Percentiles rank a stretch among this genome's conserved stretches.
These are phyloP conservation scores for Chaetoscypha palmicola DNA, from an alignment of 2,329 filamentous ascomycete species.

Conservation along the genomic window DNA sequence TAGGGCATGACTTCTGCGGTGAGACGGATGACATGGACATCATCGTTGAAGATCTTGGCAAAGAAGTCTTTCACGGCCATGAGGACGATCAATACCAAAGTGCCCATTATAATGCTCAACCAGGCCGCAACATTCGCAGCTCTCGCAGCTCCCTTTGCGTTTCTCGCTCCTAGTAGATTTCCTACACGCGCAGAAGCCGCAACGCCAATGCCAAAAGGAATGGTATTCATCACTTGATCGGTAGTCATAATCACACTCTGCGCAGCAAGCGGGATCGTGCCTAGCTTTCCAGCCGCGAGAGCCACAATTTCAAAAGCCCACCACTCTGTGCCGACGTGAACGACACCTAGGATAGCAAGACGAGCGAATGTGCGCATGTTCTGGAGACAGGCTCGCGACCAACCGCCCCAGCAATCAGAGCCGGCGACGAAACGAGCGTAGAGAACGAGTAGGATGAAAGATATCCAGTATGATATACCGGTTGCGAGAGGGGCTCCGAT, in stretches of 20 bases:
- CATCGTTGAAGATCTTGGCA: slow-evolving; percentile 75
- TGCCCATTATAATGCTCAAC: slow-evolving; percentile 63
- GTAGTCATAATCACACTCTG: slow-evolving; percentile 88
- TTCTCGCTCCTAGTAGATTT: slow-evolving; percentile 67
- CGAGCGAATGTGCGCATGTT: slow-evolving; percentile 66
- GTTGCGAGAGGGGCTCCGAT: slow-evolving; percentile 77
- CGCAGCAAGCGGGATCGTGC: slow-evolving; percentile 71
- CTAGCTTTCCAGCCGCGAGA: slow-evolving; percentile 71
- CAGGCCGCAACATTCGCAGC: slow-evolving; percentile 71
- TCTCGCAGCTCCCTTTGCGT: slow-evolving; percentile 57
- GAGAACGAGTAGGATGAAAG: slow-evolving; percentile 66
- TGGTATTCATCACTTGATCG: slow-evolving; percentile 71
- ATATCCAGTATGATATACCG: slow-evolving; percentile 79
- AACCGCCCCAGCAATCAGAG: slow-evolving; percentile 73
- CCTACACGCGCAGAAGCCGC: slow-evolving; percentile 72
- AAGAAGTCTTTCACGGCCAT: slow-evolving; percentile 67
- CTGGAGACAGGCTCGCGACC: slow-evolving; percentile 54
- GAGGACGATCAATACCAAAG: slow-evolving; percentile 58
- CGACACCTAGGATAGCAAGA: slow-evolving; percentile 66
- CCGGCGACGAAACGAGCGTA: slow-evolving; percentile 68
- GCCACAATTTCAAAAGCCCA: slow-evolving; percentile 93
- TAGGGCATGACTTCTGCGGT: slow-evolving; percentile 76
- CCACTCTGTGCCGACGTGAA: slow-evolving; percentile 88
- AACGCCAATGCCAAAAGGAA: slow-evolving; percentile 81
- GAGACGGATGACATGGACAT: slow-evolving; percentile 61